Percentiles rank a stretch among this genome's conserved stretches.
These are phyloP conservation scores for Pseudogymnoascus sp. DNA, from an alignment of 2,329 filamentous ascomycete genomes.

Conservation along the genomic window DNA sequence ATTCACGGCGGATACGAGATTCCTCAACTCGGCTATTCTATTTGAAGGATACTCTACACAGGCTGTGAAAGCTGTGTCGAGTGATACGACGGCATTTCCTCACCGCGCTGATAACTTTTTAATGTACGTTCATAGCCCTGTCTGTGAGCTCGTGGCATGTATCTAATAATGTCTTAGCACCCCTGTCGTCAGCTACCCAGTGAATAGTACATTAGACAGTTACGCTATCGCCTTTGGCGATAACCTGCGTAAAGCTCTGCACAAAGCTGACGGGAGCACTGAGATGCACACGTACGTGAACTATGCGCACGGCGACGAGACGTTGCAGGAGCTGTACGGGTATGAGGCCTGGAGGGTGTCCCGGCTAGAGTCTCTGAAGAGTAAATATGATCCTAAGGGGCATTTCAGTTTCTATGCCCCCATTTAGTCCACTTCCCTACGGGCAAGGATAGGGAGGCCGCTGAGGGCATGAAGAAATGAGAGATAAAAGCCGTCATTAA, in stretches of 20 bases:
- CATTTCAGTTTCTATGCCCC: conserved; percentile 38
- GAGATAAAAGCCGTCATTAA: too few species aligned
- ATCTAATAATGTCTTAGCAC: conserved; percentile 14
- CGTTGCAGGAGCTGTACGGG: conserved; percentile 36
- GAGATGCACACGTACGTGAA: conserved; percentile 38
- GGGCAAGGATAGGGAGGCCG: not conserved
- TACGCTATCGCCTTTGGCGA: conserved; percentile 30
- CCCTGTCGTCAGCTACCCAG: conserved; percentile 31
- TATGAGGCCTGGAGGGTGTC: conserved; percentile 39
- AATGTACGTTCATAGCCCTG: conserved; percentile 10
- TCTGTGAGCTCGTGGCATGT: not conserved
- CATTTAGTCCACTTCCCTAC: conserved; percentile 15
- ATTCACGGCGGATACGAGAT: conserved; percentile 22
- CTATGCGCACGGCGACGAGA: conserved; percentile 41
- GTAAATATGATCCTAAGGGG: conserved; percentile 38
- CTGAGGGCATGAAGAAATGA: not conserved
- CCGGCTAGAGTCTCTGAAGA: conserved; percentile 37
- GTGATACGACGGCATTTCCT: not conserved
- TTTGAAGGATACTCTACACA: conserved; percentile 31
- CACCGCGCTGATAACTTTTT: conserved; percentile 28
- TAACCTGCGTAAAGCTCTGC: conserved; percentile 30
- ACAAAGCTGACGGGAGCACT: conserved; percentile 25
- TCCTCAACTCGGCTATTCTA: conserved; percentile 4
- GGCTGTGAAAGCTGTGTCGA: not conserved
- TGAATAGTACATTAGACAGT: conserved; percentile 25